A percentile compares a stretch with the other conserved stretches of the same genome.
Conservation (phyloP, 1,284 basidiomycete genomes). For the Leccinum angustisporum region DNA sequence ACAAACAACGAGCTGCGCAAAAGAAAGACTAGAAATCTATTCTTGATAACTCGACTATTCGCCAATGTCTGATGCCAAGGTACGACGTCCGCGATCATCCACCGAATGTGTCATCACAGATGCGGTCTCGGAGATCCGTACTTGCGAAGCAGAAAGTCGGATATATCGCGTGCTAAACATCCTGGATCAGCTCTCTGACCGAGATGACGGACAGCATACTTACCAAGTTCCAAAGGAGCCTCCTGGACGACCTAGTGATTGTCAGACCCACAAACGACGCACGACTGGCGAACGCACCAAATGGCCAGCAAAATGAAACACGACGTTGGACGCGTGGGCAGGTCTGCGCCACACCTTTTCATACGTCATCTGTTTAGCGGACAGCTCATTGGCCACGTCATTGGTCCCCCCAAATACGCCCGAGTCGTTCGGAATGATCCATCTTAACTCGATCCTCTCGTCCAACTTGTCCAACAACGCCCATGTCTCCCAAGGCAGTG, state of each 20-base stretch:
- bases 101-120: constrained; percentile 8
- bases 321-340: constrained; percentile 56
- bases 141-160: constrained; percentile 23
- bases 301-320: constrained; percentile 56
- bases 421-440: constrained; percentile 55
- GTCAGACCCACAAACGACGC: neutral
- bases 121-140: constrained; percentile 8
- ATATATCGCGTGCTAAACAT: constrained; percentile 26
- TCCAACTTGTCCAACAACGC: constrained; percentile 47
- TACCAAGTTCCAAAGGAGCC: constrained; percentile 44
- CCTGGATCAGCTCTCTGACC: neutral
- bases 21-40: neutral
- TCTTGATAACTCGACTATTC: neutral
- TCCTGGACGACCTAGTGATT: constrained; percentile 44
- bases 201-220: neutral
- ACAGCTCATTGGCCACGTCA: constrained; percentile 32
- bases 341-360: constrained; percentile 61
- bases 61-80: neutral
- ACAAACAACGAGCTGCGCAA: constrained; percentile 1
- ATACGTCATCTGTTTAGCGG: constrained; percentile 38
- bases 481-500: constrained; percentile 45
- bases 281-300: constrained; percentile 40
- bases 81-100: neutral
- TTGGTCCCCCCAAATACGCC: constrained; percentile 12
- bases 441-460: constrained; percentile 48